These are phyloP conservation scores for Sextonia rubra DNA, from an alignment of 164 flowering plant species.

Conservation along the genomic window DNA sequence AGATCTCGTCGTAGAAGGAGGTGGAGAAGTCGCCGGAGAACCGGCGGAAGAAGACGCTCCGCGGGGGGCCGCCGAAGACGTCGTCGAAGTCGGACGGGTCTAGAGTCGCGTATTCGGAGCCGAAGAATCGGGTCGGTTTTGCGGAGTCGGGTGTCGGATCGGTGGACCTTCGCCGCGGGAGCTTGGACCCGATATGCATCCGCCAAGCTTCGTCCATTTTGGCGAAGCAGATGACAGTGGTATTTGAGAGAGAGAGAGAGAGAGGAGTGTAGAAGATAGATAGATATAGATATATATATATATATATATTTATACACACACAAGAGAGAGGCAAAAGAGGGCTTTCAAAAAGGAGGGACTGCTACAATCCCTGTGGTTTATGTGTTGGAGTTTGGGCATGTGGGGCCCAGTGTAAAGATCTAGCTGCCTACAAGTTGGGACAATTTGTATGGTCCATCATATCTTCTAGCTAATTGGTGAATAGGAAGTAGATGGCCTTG, in stretches of 20 bases:
- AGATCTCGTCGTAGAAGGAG: slow-evolving; percentile 54
- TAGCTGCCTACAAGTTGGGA: too few relatives aligned
- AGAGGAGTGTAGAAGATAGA: too few relatives aligned
- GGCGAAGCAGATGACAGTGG: not conserved
- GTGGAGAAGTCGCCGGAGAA: slow-evolving; percentile 32
- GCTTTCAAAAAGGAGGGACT: not conserved
- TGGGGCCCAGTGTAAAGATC: too few relatives aligned
- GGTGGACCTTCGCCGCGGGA: slow-evolving; percentile 37
- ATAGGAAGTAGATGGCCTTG: too few relatives aligned
- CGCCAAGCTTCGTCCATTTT: slow-evolving; percentile 79
- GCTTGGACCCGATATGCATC: slow-evolving; percentile 42
- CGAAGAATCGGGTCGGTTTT: slow-evolving; percentile 2
- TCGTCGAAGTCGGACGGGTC: slow-evolving; percentile 60
- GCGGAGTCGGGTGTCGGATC: slow-evolving; percentile 26
- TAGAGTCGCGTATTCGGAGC: slow-evolving; percentile 11
- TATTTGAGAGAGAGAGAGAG: not conserved
- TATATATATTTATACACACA: too few relatives aligned
- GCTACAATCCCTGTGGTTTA: too few relatives aligned
- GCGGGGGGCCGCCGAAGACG: slow-evolving; percentile 93
- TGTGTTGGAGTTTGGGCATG: too few relatives aligned
- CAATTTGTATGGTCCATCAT: too few relatives aligned
- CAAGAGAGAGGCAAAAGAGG: not conserved
- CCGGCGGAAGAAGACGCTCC: slow-evolving; percentile 42
- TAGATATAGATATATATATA: too few relatives aligned
- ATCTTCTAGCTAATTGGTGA: too few relatives aligned